Conservation (phyloP, 768 basidiomycete genomes). For the Kwoniella sp. region DNA sequence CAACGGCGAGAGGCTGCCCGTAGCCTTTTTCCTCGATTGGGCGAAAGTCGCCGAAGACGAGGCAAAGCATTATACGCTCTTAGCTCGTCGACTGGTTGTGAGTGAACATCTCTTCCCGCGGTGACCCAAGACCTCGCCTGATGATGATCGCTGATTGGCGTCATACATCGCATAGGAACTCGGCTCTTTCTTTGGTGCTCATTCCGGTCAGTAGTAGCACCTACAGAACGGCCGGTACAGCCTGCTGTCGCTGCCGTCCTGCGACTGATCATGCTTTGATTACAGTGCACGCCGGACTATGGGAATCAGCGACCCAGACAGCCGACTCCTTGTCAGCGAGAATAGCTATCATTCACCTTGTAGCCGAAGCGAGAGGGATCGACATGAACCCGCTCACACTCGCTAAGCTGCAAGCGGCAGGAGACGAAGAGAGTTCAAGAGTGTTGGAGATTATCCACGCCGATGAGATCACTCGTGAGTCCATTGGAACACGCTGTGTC, state of each 20-base stretch:
- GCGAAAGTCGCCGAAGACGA: slow-evolving; percentile 83
- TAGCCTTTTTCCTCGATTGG: slow-evolving; percentile 78
- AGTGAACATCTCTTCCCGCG: slow-evolving; percentile 57
- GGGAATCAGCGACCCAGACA: slow-evolving; percentile 75
- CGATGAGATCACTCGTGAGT: slow-evolving; percentile 67
- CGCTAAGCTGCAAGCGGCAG: slow-evolving; percentile 67
- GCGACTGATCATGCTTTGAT: slow-evolving; percentile 32
- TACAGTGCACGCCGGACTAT: slow-evolving; percentile 74
- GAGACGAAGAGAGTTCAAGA: slow-evolving; percentile 68
- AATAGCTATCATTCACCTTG: slow-evolving; percentile 80
- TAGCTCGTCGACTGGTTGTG: slow-evolving; percentile 66
- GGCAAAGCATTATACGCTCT: slow-evolving; percentile 71
- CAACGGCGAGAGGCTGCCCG: slow-evolving; percentile 64
- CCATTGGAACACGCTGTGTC: too few species aligned
- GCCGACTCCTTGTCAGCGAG: slow-evolving; percentile 69
- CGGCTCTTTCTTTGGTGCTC: slow-evolving; percentile 70
- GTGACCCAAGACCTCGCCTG: not conserved
- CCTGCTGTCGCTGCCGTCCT: too few species aligned
- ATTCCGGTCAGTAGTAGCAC: slow-evolving; percentile 25
- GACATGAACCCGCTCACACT: slow-evolving; percentile 83
- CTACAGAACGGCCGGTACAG: too few species aligned
- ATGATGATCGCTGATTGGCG: not conserved
- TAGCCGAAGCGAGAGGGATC: slow-evolving; percentile 79
- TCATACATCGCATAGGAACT: slow-evolving; percentile 30
- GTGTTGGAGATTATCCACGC: slow-evolving; percentile 75